Base-by-base conservation (phyloP, 495 filamentous ascomycete species). In the Parachaetomium inaequale region DNA sequence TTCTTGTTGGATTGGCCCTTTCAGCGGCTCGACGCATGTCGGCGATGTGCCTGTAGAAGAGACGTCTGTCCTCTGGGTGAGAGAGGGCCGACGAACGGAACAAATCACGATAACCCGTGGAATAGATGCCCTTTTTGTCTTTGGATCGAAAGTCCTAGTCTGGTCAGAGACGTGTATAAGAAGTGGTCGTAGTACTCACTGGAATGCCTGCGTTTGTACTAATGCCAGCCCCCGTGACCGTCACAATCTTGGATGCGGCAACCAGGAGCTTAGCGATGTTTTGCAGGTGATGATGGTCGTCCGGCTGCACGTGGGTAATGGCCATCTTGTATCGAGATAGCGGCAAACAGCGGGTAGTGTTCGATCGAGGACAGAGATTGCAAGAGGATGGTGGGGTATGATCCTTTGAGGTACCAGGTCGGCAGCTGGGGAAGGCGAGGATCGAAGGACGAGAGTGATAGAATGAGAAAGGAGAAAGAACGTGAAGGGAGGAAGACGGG, bases 121-220 rank as follows among this genome's bases (percentile, higher is more conserved):
- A 55, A 59, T 64, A 64, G 51, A 43, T 29, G 60, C 52, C 34
- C 43, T 53, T 43, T 31, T 60, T 53, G n/a, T n/a, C n/a, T n/a
- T n/a, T n/a, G n/a, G 31, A 62, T 29, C 52, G 52, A 43, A 62
- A 62, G 52, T 60, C 58, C 49, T 60, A 60, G 31, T 60, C 36
- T 60, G 47, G 36, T 60, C 12, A 60, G 58, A 60, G 49, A 32
- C 12, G 29, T 28, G n/a, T 31, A 53, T 34, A 31, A 43, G 49
- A 32, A 56, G 61, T 46, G 56, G 51, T 17, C 50, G 14, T 19
- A 34, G 50, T 50, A 59, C 55, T 15, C 59, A 64, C 19, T 55
- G 62, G 56, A 64, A 64, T 64, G 15, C 62, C 62, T 55, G 42
- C 62, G 17, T 55, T 64, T 59, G 56, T 64, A 21, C 62, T 64